phyloP scores from a whole-genome alignment of 164 flowering plant genomes.

The Umbilicus rupestris region DNA sequence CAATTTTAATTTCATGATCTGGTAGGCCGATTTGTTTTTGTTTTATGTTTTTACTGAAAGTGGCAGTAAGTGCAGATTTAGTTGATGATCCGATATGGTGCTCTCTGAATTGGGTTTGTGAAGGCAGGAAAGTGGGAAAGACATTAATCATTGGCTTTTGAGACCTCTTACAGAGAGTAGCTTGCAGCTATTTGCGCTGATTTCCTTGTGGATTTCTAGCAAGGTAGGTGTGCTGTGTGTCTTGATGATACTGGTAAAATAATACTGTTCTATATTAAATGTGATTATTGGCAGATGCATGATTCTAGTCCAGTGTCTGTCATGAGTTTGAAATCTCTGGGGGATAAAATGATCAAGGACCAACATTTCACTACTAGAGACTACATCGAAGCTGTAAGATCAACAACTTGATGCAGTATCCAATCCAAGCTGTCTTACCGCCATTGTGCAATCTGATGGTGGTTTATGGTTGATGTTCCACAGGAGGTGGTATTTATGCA shows the following conservation, averaged over 20 bases:
- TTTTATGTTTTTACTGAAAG: not conserved
- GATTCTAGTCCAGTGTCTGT: slow-evolving; percentile 39
- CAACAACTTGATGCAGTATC: not conserved
- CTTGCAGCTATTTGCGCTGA: slow-evolving; percentile 66
- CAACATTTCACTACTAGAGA: slow-evolving; percentile 66
- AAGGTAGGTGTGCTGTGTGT: slow-evolving; percentile 28
- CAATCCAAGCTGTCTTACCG: not conserved
- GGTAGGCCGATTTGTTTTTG: not conserved
- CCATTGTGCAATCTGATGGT: not conserved
- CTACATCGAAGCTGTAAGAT: slow-evolving; percentile 61
- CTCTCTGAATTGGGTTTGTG: slow-evolving; percentile 7
- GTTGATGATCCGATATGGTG: not conserved
- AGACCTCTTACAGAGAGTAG: slow-evolving; percentile 53
- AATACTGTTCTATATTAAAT: not conserved
- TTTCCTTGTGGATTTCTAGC: slow-evolving; percentile 66
- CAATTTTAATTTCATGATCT: not conserved
- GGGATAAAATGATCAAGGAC: slow-evolving; percentile 46
- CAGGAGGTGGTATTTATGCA: slow-evolving; percentile 72
- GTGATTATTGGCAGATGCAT: slow-evolving; percentile 40
- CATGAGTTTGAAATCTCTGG: slow-evolving; percentile 44
- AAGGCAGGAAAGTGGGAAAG: slow-evolving; percentile 19
- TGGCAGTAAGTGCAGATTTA: not conserved
- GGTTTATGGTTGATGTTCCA: slow-evolving; percentile 15
- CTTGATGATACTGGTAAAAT: not conserved
- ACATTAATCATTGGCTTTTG: slow-evolving; percentile 40